Conservation (phyloP, 1,284 basidiomycete species). For the Cerrena zonata region DNA sequence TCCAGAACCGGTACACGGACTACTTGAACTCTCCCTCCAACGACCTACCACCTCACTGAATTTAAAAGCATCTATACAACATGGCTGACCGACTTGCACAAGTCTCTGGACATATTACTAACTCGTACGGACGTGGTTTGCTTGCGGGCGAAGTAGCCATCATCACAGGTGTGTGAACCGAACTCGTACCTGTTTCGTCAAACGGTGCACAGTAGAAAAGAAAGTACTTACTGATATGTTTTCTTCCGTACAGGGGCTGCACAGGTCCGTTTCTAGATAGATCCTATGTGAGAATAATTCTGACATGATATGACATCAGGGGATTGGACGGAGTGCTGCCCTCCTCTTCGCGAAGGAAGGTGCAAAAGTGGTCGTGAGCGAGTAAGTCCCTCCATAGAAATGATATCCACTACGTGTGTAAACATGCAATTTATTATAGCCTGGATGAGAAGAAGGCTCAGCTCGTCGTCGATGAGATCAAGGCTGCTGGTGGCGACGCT, state of each 20-base stretch:
- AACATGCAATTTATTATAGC: conserved; percentile 30
- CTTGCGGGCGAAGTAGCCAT: conserved; percentile 77
- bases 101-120: conserved; percentile 64
- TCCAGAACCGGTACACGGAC: too few relatives aligned
- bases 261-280: conserved; percentile 42
- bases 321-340: conserved; percentile 71
- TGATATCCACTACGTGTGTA: neutral
- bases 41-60: too few relatives aligned
- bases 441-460: conserved; percentile 64
- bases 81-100: conserved; percentile 46
- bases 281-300: neutral
- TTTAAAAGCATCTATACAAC: too few relatives aligned
- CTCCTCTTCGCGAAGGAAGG: conserved; percentile 80
- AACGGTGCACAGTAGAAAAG: neutral
- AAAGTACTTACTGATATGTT: neutral
- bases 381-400: conserved; percentile 42
- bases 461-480: conserved; percentile 70
- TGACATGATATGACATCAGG: conserved; percentile 34
- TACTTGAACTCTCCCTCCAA: too few relatives aligned
- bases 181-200: conserved; percentile 6
- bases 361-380: conserved; percentile 80
- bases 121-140: conserved; percentile 55
- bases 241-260: conserved; percentile 50
- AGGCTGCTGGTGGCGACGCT: conserved; percentile 64
- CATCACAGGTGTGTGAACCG: conserved; percentile 75